Percentiles rank a stretch among this genome's conserved stretches.
Conservation (phyloP, 2,329 filamentous ascomycete genomes). For the Elsinoe perseae region DNA sequence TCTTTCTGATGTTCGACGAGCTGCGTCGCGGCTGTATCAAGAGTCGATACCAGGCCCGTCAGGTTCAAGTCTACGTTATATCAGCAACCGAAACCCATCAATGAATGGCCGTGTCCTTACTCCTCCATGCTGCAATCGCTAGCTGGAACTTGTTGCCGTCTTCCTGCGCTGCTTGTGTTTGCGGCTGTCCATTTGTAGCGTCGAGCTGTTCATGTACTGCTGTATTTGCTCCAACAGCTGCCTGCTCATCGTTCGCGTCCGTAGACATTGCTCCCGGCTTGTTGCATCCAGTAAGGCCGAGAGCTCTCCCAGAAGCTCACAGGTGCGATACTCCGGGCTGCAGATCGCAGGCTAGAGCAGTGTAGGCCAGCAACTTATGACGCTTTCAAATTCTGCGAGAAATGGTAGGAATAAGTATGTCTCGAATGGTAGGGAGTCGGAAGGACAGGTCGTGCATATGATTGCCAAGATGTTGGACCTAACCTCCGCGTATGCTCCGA, state of each 20-base stretch:
- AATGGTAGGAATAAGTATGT: no score
- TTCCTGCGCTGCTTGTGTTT: constrained; percentile 29
- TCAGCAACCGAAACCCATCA: constrained; percentile 18
- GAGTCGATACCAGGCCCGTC: constrained; percentile 68
- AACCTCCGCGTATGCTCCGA: background rate
- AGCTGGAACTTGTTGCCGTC: constrained; percentile 90
- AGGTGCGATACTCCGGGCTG: background rate
- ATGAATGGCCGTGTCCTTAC: constrained; percentile 43
- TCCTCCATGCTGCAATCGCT: constrained; percentile 92
- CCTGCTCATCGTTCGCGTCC: constrained; percentile 16
- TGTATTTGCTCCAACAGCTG: constrained; percentile 9
- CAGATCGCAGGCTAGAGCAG: no score
- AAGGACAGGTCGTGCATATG: constrained; percentile 3
- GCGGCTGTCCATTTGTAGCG: background rate
- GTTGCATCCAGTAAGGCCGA: background rate
- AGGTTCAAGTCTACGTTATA: constrained; percentile 67
- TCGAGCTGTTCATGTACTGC: background rate
- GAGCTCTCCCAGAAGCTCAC: background rate
- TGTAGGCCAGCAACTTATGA: no score
- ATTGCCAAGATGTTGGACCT: constrained; percentile 10
- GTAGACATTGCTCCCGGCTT: constrained; percentile 15
- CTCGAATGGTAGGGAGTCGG: background rate
- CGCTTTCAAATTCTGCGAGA: no score
- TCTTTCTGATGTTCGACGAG: constrained; percentile 90
- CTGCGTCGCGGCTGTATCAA: constrained; percentile 91